Percentiles rank a stretch among this genome's conserved stretches.
Conservation (phyloP, 192 early-diverging fungal species). For the Oehlia diaphana region DNA sequence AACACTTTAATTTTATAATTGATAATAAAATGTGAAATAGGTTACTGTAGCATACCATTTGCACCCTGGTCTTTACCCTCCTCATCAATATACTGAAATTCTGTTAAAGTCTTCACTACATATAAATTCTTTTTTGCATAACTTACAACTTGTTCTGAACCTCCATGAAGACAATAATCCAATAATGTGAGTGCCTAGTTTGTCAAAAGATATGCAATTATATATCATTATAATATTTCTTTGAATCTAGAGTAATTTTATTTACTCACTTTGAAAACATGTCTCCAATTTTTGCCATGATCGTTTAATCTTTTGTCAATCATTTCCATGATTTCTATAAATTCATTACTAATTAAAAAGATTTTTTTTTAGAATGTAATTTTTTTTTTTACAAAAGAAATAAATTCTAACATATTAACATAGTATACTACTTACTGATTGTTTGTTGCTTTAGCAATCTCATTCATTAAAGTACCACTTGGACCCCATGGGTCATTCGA, state of each 20-base stretch:
- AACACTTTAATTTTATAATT: neutral
- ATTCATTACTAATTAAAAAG: conserved; percentile 50
- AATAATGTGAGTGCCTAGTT: conserved; percentile 78
- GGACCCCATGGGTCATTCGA: conserved; percentile 81
- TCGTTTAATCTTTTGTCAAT: conserved; percentile 97
- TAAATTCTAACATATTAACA: too few relatives aligned
- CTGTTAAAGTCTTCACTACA: conserved; percentile 93
- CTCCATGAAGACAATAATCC: conserved; percentile 81
- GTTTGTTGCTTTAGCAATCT: conserved; percentile 82
- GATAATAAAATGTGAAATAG: neutral
- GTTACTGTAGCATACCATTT: conserved; percentile 61
- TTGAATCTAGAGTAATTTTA: neutral
- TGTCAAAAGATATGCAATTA: neutral
- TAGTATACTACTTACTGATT: conserved; percentile 67
- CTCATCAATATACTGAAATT: conserved; percentile 97
- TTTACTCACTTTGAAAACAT: conserved; percentile 90
- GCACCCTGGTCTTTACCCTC: conserved; percentile 87
- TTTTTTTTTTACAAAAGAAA: neutral
- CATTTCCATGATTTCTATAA: conserved; percentile 97
- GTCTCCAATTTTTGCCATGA: conserved; percentile 97
- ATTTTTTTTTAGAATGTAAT: neutral
- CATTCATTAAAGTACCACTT: conserved; percentile 73
- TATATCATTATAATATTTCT: neutral
- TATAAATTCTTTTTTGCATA: conserved; percentile 90
- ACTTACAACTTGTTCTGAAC: conserved; percentile 82